phyloP scores from a whole-genome alignment of 768 basidiomycete species.

The Ramaria sp. region DNA sequence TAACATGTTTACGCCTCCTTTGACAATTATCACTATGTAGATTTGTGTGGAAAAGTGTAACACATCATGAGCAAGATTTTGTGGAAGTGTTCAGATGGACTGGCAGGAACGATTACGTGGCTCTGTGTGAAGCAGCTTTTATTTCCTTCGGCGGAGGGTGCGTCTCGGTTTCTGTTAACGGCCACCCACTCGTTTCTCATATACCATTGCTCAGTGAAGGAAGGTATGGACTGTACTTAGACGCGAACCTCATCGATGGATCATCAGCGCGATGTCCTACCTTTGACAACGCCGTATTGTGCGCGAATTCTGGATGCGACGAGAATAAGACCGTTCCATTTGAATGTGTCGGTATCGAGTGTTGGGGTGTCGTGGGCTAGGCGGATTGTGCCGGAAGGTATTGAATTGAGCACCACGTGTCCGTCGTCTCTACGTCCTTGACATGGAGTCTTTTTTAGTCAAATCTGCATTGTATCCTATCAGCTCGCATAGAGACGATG shows the following conservation, averaged over 20 bases:
- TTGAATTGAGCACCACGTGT: too few species aligned
- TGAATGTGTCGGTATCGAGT: constrained; percentile 86
- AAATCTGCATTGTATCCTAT: too few species aligned
- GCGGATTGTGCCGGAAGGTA: neutral
- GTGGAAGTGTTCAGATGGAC: constrained; percentile 73
- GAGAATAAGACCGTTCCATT: constrained; percentile 50
- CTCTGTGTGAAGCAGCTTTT: constrained; percentile 69
- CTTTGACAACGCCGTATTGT: constrained; percentile 79
- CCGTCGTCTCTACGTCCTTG: too few species aligned
- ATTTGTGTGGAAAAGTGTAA: constrained; percentile 61
- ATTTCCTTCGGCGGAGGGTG: constrained; percentile 92
- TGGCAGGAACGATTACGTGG: constrained; percentile 82
- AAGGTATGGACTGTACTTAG: constrained; percentile 81
- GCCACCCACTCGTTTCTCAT: constrained; percentile 5
- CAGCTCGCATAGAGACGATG: too few species aligned
- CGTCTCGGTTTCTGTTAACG: constrained; percentile 20
- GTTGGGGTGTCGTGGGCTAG: constrained; percentile 53
- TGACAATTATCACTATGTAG: constrained; percentile 26
- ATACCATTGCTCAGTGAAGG: constrained; percentile 47
- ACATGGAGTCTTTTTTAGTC: too few species aligned
- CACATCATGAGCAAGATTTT: constrained; percentile 25
- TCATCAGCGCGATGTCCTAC: constrained; percentile 79
- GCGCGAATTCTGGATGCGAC: constrained; percentile 31
- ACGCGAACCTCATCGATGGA: constrained; percentile 70
- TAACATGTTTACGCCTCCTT: neutral